Percentiles rank a stretch among this genome's conserved stretches.
phyloP scores from a whole-genome alignment of 2,329 filamentous ascomycete species.

The Penicillium sp. region DNA sequence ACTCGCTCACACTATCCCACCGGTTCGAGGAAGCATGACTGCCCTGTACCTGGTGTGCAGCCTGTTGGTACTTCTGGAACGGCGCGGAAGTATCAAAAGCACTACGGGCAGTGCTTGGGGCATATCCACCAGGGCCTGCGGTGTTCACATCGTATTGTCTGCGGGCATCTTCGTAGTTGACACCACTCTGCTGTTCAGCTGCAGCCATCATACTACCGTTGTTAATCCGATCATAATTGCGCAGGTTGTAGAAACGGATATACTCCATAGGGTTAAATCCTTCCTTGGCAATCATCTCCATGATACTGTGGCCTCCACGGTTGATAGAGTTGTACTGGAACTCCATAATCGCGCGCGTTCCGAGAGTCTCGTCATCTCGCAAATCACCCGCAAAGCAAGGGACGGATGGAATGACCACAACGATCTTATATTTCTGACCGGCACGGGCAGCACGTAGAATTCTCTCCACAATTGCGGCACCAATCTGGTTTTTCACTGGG shows the following conservation, averaged over 20 bases:
- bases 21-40: slow-evolving; percentile 50
- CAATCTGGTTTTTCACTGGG: slow-evolving; percentile 86
- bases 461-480: slow-evolving; percentile 88
- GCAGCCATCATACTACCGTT: slow-evolving; percentile 34
- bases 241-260: slow-evolving; percentile 91
- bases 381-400: slow-evolving; percentile 94
- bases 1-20: slow-evolving; percentile 73
- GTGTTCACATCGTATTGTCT: slow-evolving; percentile 48
- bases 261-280: slow-evolving; percentile 78
- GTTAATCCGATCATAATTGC: slow-evolving; percentile 89
- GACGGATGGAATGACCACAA: slow-evolving; percentile 84
- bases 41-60: slow-evolving; percentile 56
- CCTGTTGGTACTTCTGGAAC: slow-evolving; percentile 71
- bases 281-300: slow-evolving; percentile 69
- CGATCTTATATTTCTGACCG: slow-evolving; percentile 82
- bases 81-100: slow-evolving; percentile 42
- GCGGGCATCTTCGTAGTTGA: slow-evolving; percentile 46
- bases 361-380: slow-evolving; percentile 74
- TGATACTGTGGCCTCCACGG: slow-evolving; percentile 88
- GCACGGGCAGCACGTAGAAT: slow-evolving; percentile 78
- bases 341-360: slow-evolving; percentile 94
- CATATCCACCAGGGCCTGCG: slow-evolving; percentile 43
- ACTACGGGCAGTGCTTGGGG: slow-evolving; percentile 32
- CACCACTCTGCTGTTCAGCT: slow-evolving; percentile 43
- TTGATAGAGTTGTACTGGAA: slow-evolving; percentile 98